A percentile compares a stretch with the other conserved stretches of the same genome.
These are phyloP conservation scores for Plantago coronopus DNA, from an alignment of 305 asterid species.

Conservation along the genomic window DNA sequence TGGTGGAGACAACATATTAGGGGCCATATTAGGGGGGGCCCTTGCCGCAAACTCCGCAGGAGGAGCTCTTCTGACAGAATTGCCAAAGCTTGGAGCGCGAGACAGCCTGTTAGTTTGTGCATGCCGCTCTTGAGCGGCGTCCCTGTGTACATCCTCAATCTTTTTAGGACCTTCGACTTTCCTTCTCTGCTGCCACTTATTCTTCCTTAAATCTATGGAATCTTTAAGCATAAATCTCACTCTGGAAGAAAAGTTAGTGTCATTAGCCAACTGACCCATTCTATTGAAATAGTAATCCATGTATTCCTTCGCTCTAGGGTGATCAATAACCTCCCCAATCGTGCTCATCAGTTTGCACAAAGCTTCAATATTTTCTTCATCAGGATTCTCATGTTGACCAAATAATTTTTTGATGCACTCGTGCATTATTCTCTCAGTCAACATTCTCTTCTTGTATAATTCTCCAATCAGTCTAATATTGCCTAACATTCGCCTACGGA, in stretches of 20 bases:
- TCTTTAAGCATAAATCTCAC: conserved; percentile 76
- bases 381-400: conserved; percentile 65
- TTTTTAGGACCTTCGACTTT: conserved; percentile 88
- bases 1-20: conserved; percentile 42
- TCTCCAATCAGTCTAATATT: conserved; percentile 84
- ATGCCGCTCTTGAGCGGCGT: conserved; percentile 76
- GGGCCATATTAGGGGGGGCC: conserved; percentile 41
- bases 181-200: conserved; percentile 84
- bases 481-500: conserved; percentile 73
- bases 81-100: conserved; percentile 47
- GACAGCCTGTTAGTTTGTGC: conserved; percentile 48
- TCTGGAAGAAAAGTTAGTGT: conserved; percentile 54
- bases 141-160: conserved; percentile 73
- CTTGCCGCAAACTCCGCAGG: conserved; percentile 44
- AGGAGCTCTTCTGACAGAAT: conserved; percentile 45
- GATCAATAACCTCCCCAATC: conserved; percentile 77
- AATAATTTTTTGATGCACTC: conserved; percentile 69
- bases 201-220: conserved; percentile 67
- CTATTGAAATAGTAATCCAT: conserved; percentile 60
- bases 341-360: conserved; percentile 88
- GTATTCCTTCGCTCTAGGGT: conserved; percentile 55
- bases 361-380: conserved; percentile 76
- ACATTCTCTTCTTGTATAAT: conserved; percentile 73
- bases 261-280: conserved; percentile 49
- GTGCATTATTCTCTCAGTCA: conserved; percentile 77